phyloP scores from a whole-genome alignment of 441 rosid genomes.

The Pelargonium fulgidum region DNA sequence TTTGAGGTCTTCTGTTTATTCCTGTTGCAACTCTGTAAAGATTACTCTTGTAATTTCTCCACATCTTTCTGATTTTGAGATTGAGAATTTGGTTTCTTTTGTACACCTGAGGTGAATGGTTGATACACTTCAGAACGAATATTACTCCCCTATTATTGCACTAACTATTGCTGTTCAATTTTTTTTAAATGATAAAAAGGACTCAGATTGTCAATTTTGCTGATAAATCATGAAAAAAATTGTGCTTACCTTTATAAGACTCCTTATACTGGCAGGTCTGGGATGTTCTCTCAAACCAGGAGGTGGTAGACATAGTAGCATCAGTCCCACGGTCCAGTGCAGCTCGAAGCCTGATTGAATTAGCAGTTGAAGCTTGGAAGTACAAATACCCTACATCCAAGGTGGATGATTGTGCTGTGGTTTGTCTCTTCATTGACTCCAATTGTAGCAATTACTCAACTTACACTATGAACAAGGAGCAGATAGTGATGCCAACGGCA shows the following conservation, averaged over 20 bases:
- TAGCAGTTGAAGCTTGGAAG: conserved; percentile 9
- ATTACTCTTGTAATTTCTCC: not conserved
- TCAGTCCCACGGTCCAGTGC: not conserved
- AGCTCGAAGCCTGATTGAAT: not conserved
- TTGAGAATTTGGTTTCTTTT: not conserved
- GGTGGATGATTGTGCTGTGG: conserved; percentile 9
- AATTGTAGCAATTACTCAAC: not conserved
- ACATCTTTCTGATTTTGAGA: not conserved
- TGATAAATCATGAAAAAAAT: not conserved
- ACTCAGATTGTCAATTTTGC: not conserved
- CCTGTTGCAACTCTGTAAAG: not conserved
- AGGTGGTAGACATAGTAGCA: not conserved
- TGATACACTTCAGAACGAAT: not conserved
- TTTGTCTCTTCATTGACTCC: conserved; percentile 5
- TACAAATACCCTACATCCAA: conserved; percentile 8
- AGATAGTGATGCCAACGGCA: not conserved
- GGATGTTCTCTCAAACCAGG: conserved; percentile 7
- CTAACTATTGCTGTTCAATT: no score
- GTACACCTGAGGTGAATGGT: not conserved
- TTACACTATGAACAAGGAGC: not conserved
- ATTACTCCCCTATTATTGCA: no score
- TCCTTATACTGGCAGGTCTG: not conserved
- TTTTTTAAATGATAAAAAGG: not conserved
- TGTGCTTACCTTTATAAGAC: not conserved
- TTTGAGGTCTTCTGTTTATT: not conserved